Base-by-base conservation (phyloP, 768 basidiomycete genomes). In the Russula virescens region DNA sequence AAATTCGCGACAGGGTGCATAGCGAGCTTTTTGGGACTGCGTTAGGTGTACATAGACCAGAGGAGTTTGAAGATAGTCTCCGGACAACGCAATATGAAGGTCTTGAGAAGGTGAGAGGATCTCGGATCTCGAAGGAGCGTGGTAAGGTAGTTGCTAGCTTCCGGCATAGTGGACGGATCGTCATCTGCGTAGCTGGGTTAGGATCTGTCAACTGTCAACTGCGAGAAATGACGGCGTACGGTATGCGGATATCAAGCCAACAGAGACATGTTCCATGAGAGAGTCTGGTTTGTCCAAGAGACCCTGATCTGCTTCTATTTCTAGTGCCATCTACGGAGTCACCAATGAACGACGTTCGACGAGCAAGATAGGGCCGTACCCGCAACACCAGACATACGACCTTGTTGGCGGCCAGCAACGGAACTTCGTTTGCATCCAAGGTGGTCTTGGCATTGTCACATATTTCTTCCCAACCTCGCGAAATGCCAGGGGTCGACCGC, bases 1-100 rank as follows among this genome's bases (percentile, higher is more conserved):
- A 94, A 99, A 71, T 98, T 99, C 14, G 91, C 94, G 2, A 95
- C 89, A 3, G 95, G 93, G 73, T 99, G 96, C 21, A 81, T 77
- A 19, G 89, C 86, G 31, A 97, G 77, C 60, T 87, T 82, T 3
- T 80, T 74, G 42, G 97, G 76, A 65, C 86, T 85, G n/a, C 84
- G 85, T 48, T 75, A 72, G 71, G 98, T 88, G 74, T 97, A 95
- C 0, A 81, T 80, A 3, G 75, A 69, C 96, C 96, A 98, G 6
- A 97, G 69, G 0, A 78, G 68, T 35, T 74, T 71, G 70, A 95
- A 94, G 2, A 86, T 80, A 19, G 74, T 68, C 7, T 78, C 73
- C 0, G 92, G 86, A 19, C 85, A 82, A 54, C 81, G 80, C 6
- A 76, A 73, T 25, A 94, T 82, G 35, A 96, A 76, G 1, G 85